Percentiles rank a stretch among this genome's conserved stretches.
phyloP scores from a whole-genome alignment of 805 yeast species.

The Saturnispora silvae region DNA sequence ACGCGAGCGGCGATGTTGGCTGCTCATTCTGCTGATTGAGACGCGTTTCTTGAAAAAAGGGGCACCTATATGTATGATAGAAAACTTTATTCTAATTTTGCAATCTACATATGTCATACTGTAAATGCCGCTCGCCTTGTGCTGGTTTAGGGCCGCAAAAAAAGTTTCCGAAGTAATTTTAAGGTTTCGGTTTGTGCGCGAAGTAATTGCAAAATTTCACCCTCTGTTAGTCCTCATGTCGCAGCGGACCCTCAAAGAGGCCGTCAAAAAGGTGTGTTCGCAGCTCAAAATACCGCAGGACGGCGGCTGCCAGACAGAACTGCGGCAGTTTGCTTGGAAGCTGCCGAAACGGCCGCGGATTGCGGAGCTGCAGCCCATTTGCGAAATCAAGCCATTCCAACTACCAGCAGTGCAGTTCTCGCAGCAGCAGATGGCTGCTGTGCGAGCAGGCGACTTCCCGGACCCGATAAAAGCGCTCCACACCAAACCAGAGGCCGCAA shows the following conservation, averaged over 20 bases:
- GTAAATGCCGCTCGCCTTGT: too few species aligned
- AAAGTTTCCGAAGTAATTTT: too few species aligned
- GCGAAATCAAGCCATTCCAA: slow-evolving; percentile 3
- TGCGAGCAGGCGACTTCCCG: slow-evolving; percentile 10
- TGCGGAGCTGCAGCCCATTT: slow-evolving; percentile 1
- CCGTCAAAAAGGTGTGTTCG: not conserved
- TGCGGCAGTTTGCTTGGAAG: not conserved
- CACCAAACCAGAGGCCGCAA: slow-evolving; percentile 7
- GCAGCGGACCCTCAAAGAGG: not conserved
- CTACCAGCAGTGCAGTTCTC: slow-evolving; percentile 9
- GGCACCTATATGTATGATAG: too few species aligned
- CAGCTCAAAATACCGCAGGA: not conserved
- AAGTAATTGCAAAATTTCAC: too few species aligned
- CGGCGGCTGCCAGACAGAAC: not conserved
- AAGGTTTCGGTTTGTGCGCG: too few species aligned
- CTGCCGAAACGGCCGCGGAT: not conserved
- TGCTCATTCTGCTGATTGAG: not conserved
- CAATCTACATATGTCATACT: too few species aligned
- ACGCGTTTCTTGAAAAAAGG: too few species aligned
- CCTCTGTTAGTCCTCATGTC: too few species aligned
- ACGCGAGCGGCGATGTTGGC: slow-evolving; percentile 14
- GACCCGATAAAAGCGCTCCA: slow-evolving; percentile 9
- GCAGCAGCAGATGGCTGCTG: slow-evolving; percentile 11
- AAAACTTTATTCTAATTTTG: too few species aligned
- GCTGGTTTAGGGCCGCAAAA: too few species aligned